Evolutionary conservation across 331 rosid species (phyloP).

Genomic region (Acacia pycnantha): DNA sequence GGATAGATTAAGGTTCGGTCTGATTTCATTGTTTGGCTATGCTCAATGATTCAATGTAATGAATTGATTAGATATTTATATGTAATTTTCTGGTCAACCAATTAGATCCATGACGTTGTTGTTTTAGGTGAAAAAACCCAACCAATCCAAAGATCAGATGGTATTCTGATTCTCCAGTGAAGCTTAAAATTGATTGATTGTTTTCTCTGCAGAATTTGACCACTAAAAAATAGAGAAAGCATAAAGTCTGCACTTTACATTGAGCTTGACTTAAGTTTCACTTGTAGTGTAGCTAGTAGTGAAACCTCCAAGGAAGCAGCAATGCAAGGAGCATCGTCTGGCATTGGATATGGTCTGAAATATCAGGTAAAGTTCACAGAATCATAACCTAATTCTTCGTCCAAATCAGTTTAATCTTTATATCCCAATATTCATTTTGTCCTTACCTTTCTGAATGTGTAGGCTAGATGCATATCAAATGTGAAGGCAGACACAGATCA

Average conservation of each 20-base stretch:
- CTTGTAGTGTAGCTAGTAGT: constrained; percentile 7
- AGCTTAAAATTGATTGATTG: neutral
- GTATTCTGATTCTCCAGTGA: neutral
- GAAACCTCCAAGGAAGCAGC: constrained; percentile 30
- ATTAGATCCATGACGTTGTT: neutral
- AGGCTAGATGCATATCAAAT: constrained; percentile 97
- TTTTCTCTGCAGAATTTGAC: neutral
- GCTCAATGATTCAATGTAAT: neutral
- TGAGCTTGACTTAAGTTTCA: neutral
- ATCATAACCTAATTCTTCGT: constrained; percentile 8
- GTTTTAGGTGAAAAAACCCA: neutral
- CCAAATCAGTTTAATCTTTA: neutral
- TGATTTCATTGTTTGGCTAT: neutral
- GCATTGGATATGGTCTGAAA: constrained; percentile 92
- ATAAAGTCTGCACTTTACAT: neutral
- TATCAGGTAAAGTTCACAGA: constrained; percentile 63
- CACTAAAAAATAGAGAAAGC: neutral
- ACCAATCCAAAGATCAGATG: neutral
- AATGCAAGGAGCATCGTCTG: constrained; percentile 97
- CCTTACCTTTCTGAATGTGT: neutral
- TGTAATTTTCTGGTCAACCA: neutral
- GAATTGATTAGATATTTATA: neutral
- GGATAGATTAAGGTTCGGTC: neutral
- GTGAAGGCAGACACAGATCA: constrained; percentile 96
- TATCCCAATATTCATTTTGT: constrained; percentile 12